Conservation (phyloP, 2,329 filamentous ascomycete genomes). For the Bisporella sp. region DNA sequence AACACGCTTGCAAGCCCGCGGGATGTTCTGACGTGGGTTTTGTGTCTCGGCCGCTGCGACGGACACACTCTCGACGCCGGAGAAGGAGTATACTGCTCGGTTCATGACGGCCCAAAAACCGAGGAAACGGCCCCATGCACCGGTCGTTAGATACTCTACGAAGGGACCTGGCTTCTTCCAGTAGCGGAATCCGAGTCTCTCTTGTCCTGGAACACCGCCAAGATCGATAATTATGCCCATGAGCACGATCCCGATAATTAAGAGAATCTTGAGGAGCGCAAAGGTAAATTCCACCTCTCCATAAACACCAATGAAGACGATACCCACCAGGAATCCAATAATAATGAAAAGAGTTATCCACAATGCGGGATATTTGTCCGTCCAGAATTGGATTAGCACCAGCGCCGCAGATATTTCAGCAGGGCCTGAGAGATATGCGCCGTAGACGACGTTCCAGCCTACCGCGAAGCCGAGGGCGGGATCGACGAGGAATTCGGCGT, state of each 20-base stretch:
- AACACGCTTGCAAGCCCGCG: constrained; percentile 41
- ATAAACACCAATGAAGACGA: constrained; percentile 32
- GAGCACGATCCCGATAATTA: constrained; percentile 56
- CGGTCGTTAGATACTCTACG: constrained; percentile 54
- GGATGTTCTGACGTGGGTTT: constrained; percentile 45
- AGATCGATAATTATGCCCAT: constrained; percentile 39
- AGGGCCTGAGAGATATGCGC: constrained; percentile 22
- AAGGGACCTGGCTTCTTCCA: constrained; percentile 53
- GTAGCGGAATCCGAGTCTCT: constrained; percentile 50
- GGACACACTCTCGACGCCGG: constrained; percentile 44
- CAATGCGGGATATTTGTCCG: constrained; percentile 42
- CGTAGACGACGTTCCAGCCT: constrained; percentile 27
- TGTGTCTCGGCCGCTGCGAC: constrained; percentile 48
- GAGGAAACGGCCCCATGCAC: constrained; percentile 54
- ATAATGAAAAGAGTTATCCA: constrained; percentile 34
- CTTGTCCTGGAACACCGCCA: constrained; percentile 51
- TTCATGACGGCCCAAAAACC: constrained; percentile 35
- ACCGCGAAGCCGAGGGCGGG: constrained; percentile 27
- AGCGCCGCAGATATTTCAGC: constrained; percentile 56
- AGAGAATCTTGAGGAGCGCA: constrained; percentile 48
- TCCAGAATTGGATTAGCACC: constrained; percentile 58
- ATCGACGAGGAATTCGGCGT: constrained; percentile 29
- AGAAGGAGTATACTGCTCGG: constrained; percentile 39
- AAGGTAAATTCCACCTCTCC: constrained; percentile 48
- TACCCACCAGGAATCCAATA: constrained; percentile 28